Evolutionary conservation across 495 filamentous ascomycete species (phyloP).

Genomic region (Delitschia confertaspora): DNA sequence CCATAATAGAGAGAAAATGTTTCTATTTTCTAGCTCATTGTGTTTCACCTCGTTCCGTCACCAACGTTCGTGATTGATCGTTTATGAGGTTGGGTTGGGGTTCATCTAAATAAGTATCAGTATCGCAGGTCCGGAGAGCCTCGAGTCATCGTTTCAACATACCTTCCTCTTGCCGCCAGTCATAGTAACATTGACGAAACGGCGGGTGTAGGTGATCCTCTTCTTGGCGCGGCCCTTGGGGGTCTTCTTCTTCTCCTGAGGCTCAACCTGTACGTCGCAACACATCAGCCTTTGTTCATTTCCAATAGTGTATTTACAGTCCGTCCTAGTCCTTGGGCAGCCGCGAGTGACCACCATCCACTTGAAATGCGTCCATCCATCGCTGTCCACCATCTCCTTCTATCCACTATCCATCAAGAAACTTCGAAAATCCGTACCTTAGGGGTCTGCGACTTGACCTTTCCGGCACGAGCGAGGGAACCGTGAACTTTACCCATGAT

Average conservation of each 20-base stretch:
- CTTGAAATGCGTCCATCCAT: not conserved
- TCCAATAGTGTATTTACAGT: not conserved
- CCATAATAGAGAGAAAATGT: slow-evolving; percentile 17
- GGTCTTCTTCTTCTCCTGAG: slow-evolving; percentile 83
- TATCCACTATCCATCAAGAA: slow-evolving; percentile 8
- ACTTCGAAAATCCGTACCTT: slow-evolving; percentile 50
- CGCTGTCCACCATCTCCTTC: not conserved
- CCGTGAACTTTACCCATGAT: slow-evolving; percentile 89
- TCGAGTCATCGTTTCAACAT: slow-evolving; percentile 21
- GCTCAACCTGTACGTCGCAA: slow-evolving; percentile 55
- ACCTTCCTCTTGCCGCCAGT: slow-evolving; percentile 99
- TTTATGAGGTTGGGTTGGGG: slow-evolving; percentile 47
- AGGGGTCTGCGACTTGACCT: slow-evolving; percentile 87
- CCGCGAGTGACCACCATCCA: too few relatives aligned
- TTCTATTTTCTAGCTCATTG: slow-evolving; percentile 12
- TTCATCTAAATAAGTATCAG: slow-evolving; percentile 43
- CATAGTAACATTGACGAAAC: slow-evolving; percentile 98
- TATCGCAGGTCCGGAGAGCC: not conserved
- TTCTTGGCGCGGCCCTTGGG: slow-evolving; percentile 99
- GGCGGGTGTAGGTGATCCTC: slow-evolving; percentile 91
- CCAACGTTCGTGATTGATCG: slow-evolving; percentile 2
- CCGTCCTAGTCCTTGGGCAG: not conserved
- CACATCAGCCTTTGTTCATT: not conserved
- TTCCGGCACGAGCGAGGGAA: slow-evolving; percentile 92
- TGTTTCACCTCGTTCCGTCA: slow-evolving; percentile 3